Evolutionary conservation across 1,139 yeast species (phyloP).

Genomic region (Pichia sp.): DNA sequence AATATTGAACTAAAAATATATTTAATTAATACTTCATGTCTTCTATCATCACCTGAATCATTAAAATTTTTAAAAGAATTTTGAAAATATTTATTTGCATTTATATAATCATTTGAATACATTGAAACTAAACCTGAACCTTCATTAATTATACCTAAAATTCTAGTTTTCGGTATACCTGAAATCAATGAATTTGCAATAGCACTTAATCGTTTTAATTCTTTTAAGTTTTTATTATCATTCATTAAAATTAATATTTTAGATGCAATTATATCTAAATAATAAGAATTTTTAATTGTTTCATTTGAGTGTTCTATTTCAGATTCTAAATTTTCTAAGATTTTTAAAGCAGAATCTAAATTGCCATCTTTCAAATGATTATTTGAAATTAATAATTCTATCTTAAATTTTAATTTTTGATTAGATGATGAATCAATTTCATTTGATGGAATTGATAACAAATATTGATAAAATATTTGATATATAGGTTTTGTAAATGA

Average conservation of each 20-base stretch:
- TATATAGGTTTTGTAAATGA: not conserved
- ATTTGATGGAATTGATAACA: not conserved
- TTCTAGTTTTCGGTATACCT: constrained; percentile 70
- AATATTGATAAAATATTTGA: not conserved
- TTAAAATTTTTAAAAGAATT: constrained; percentile 73
- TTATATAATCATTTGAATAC: constrained; percentile 52
- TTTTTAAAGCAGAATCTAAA: constrained; percentile 33
- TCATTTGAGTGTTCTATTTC: constrained; percentile 38
- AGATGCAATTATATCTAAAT: constrained; percentile 59
- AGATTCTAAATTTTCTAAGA: constrained; percentile 38
- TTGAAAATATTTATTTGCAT: constrained; percentile 60
- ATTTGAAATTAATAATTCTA: constrained; percentile 47
- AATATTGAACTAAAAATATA: constrained; percentile 58
- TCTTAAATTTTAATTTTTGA: constrained; percentile 52
- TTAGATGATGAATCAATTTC: constrained; percentile 26
- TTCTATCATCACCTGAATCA: constrained; percentile 66
- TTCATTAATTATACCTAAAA: constrained; percentile 65
- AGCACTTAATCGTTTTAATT: constrained; percentile 20
- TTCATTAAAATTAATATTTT: constrained; percentile 42
- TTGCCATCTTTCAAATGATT: constrained; percentile 38
- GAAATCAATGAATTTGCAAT: constrained; percentile 29
- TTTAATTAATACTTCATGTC: constrained; percentile 52
- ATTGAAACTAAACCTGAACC: constrained; percentile 70
- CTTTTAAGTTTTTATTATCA: constrained; percentile 13
- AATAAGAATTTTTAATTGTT: constrained; percentile 38